Evolutionary conservation across 2,329 filamentous ascomycete genomes (phyloP), one percentile per base, ranked within the genome.

Genomic region (Diaporthe batatas): DNA sequence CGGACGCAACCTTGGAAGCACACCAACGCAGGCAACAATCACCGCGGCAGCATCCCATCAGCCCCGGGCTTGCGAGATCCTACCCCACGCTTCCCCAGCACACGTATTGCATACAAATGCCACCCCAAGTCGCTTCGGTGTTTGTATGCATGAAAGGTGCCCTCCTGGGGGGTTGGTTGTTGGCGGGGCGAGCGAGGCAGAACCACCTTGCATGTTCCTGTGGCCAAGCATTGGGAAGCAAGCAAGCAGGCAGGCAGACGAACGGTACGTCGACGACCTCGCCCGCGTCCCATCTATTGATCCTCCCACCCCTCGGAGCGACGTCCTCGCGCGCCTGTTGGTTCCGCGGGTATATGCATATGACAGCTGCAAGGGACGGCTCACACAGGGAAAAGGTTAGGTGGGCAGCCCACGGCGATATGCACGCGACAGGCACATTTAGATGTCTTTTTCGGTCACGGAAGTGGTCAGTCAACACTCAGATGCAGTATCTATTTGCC

Each of bases 331-430:
- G 16, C 39, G 39, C 64, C 5, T 29, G 21, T 18, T 16, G 25
- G 16, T n/a, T 16, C 54, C 32, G 25, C 7, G 59, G 44, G 39
- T 47, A 49, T 71, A 44, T 57, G 53, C 59, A 68, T 49, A 54
- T 59, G 53, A 47, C 68, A 71, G 21, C 59, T 73, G 68, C 59
- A 73, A 42, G 44, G 14, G 25, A 54, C 47, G 55, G 54, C 57
- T 25, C n/a, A 55, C 14, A 34, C 10, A 16, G 59, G 12, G 36
- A 3, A 36, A 29, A 65, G 14, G 32, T 25, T 25, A 8, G 29
- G 12, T 34, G 10, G 16, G 29, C 29, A 29, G 29, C 29, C 29
- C 36, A 42, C 14, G 16, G 11, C 12, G 39, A 6, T 4, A 42
- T 42, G 39, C 39, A 42, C 39, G 39, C 39, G 39, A 42, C 14